These are phyloP conservation scores for Earliella scabrosa DNA, from an alignment of 1,284 basidiomycete genomes.

Conservation along the genomic window DNA sequence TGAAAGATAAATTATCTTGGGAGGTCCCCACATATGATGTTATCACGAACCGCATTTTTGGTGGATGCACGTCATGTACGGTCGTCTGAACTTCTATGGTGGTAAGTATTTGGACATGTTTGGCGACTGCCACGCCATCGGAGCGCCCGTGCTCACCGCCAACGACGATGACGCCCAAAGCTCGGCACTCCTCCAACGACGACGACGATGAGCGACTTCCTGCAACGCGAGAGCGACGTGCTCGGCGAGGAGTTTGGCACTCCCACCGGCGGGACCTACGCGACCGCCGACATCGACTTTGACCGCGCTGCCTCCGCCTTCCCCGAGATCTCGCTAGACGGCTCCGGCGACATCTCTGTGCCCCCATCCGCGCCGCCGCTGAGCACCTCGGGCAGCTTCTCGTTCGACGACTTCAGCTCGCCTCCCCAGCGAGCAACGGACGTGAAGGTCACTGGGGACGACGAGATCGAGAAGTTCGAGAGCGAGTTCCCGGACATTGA, in stretches of 20 bases:
- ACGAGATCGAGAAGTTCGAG: constrained; percentile 91
- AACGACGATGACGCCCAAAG: too few relatives aligned
- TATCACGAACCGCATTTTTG: too few relatives aligned
- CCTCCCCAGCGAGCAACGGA: constrained; percentile 48
- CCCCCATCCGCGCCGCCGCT: constrained; percentile 34
- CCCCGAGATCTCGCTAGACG: constrained; percentile 82
- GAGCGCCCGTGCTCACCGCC: too few relatives aligned
- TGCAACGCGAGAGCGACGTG: constrained; percentile 39
- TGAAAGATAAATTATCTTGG: too few relatives aligned
- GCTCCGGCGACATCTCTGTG: constrained; percentile 55
- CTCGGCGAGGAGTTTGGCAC: constrained; percentile 40
- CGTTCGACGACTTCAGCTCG: constrained; percentile 67
- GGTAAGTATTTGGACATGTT: too few relatives aligned
- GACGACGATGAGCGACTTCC: constrained; percentile 38
- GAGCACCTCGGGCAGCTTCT: constrained; percentile 48
- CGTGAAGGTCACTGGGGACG: constrained; percentile 85
- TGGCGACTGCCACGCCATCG: too few relatives aligned
- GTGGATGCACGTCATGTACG: too few relatives aligned
- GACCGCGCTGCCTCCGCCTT: constrained; percentile 82
- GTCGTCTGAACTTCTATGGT: too few relatives aligned
- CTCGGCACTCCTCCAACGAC: too few relatives aligned
- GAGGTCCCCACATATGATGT: too few relatives aligned
- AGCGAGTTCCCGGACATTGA: constrained; percentile 90
- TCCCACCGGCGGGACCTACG: constrained; percentile 32
- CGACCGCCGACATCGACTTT: constrained; percentile 66